Conservation (phyloP, 306 rosid species). For the Neltuma alba region DNA sequence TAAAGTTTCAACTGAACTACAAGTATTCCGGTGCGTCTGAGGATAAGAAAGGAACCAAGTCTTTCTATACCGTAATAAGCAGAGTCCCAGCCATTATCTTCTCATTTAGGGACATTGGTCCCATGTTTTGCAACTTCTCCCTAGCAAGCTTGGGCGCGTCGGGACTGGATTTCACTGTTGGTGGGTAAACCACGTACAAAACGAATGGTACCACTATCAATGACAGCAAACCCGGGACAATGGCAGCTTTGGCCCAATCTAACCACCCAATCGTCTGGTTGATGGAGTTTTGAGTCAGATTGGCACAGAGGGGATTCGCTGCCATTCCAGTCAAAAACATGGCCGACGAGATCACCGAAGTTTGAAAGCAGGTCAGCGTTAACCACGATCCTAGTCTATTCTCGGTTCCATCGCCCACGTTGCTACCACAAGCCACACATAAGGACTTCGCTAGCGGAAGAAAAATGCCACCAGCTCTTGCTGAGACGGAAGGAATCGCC, state of each 20-base stretch:
- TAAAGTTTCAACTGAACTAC: background rate
- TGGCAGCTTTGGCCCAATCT: conserved; percentile 90
- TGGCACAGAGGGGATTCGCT: conserved; percentile 90
- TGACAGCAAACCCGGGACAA: conserved; percentile 87
- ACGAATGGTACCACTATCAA: conserved; percentile 81
- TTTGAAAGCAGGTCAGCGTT: conserved; percentile 97
- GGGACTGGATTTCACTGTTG: conserved; percentile 79
- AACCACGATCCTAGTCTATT: conserved; percentile 77
- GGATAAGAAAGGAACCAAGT: background rate
- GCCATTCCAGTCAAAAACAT: conserved; percentile 98
- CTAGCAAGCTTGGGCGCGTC: conserved; percentile 91
- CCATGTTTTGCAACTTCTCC: conserved; percentile 87
- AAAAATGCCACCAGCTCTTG: conserved; percentile 94
- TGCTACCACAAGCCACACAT: conserved; percentile 94
- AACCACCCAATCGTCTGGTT: conserved; percentile 91
- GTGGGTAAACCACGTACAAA: conserved; percentile 81
- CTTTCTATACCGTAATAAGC: conserved; percentile 73
- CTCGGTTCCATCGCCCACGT: conserved; percentile 96
- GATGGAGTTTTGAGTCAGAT: conserved; percentile 66
- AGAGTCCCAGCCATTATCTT: conserved; percentile 88
- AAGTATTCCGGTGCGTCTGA: background rate
- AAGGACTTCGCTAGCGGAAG: conserved; percentile 83
- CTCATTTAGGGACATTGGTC: conserved; percentile 79
- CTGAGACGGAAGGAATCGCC: conserved; percentile 94
- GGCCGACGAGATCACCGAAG: conserved; percentile 90